phyloP scores from a whole-genome alignment of 73 alveolate species.

The Durusdinium trenchii region DNA sequence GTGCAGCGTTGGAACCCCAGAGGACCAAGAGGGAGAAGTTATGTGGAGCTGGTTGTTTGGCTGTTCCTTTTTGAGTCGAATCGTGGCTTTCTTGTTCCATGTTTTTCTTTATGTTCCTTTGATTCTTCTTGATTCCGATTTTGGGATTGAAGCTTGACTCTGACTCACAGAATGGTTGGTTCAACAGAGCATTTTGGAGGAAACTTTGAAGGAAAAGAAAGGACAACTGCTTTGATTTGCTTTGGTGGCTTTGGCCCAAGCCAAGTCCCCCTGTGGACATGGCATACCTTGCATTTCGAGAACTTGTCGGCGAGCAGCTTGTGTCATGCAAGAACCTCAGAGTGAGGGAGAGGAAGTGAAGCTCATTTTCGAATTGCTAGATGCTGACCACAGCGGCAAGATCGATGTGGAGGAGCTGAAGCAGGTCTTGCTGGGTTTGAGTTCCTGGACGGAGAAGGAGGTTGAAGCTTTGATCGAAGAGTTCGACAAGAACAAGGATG shows the following conservation, averaged over 20 bases:
- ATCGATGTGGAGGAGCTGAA: constrained; percentile 73
- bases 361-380: constrained; percentile 61
- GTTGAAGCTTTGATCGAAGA: constrained; percentile 38
- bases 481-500: constrained; percentile 92
- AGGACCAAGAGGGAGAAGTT: neutral
- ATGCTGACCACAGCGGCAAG: constrained; percentile 83
- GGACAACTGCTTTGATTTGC: neutral
- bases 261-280: constrained; percentile 20
- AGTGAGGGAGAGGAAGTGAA: constrained; percentile 81
- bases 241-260: too few relatives aligned
- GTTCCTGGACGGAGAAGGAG: constrained; percentile 31
- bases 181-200: too few relatives aligned
- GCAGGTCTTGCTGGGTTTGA: constrained; percentile 32
- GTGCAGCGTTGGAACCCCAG: neutral
- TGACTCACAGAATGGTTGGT: too few relatives aligned
- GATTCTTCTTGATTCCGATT: too few relatives aligned
- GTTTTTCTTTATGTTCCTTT: too few relatives aligned
- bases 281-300: neutral
- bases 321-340: constrained; percentile 47
- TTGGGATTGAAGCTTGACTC: too few relatives aligned
- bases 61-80: too few relatives aligned
- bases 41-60: too few relatives aligned
- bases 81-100: too few relatives aligned
- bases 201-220: too few relatives aligned
- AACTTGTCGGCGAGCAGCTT: neutral